Conservation (phyloP, 352 stramenopile species). For the Globisporangium lucens region DNA sequence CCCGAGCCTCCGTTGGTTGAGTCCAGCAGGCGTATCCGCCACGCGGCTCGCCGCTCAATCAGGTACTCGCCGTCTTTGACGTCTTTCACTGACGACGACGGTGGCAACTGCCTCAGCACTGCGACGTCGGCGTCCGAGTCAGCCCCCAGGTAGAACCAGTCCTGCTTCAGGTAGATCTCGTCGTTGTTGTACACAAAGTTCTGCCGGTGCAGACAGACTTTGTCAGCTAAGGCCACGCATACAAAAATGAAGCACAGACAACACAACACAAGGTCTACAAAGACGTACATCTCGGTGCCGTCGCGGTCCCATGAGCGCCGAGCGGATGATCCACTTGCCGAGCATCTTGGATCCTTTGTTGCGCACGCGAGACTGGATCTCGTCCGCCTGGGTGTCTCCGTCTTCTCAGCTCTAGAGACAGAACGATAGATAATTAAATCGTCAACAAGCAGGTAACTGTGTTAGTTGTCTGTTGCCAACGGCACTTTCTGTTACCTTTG, state of each 20-base stretch:
- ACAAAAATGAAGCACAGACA: neutral
- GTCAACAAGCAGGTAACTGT: neutral
- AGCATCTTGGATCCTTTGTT: slow-evolving; percentile 78
- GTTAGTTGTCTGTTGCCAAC: neutral
- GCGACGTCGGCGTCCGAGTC: slow-evolving; percentile 61
- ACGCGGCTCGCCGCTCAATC: slow-evolving; percentile 62
- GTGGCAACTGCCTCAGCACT: slow-evolving; percentile 59
- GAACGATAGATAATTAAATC: too few species aligned
- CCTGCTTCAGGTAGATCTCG: slow-evolving; percentile 79
- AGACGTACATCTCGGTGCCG: slow-evolving; percentile 49
- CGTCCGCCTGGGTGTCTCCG: slow-evolving; percentile 66
- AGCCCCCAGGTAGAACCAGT: slow-evolving; percentile 81
- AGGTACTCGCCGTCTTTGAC: slow-evolving; percentile 59
- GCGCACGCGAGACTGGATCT: slow-evolving; percentile 72
- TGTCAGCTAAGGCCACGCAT: neutral
- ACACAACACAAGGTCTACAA: neutral
- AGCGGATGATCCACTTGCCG: slow-evolving; percentile 77
- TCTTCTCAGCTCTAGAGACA: slow-evolving; percentile 31
- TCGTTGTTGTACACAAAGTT: slow-evolving; percentile 84
- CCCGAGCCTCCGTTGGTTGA: slow-evolving; percentile 62
- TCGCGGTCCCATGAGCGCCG: slow-evolving; percentile 38
- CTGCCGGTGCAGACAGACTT: slow-evolving; percentile 18
- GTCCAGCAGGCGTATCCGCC: slow-evolving; percentile 65
- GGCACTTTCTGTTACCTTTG: slow-evolving; percentile 38
- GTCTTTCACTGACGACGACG: slow-evolving; percentile 28